Base-by-base conservation (phyloP, 2,329 filamentous ascomycete species). In the Nothopassalora personata region DNA sequence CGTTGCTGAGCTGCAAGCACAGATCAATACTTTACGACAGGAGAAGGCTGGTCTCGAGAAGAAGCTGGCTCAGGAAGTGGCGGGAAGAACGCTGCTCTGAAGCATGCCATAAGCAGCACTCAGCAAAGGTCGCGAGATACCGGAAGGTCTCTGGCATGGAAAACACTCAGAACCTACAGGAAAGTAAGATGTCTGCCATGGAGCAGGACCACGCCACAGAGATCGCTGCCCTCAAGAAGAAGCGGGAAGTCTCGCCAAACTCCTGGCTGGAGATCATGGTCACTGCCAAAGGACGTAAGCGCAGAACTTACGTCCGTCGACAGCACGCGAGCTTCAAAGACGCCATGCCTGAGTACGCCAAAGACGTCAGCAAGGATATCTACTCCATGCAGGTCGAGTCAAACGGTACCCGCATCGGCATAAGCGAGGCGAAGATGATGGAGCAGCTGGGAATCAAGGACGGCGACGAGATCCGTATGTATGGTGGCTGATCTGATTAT, bases 371-470 rank as follows among this genome's bases (percentile, higher is more conserved):
- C 2, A 58, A 36, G 33, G 23, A 23, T 2, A 9, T 48, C 7
- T 19, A 18, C 15, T 9, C 6, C 28, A 27, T 50, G 34, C 11
- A 15, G n/a, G 50, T 43, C 30, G 47, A 54, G 18, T 23, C 18
- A 1, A 18, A 43, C 13, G 45, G 18, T 1, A 18, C 15, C 11
- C 13, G 28, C 15, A 27, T 55, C 30, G 5, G 9, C 27, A 19
- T 28, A 9, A 28, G 15, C 5, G 39, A 48, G 2, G 46, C 43
- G 15, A 53, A 45, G 45, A 55, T 10, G 15, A 18, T 49, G 27
- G 13, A 23, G 28, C 33, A 59, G 57, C 23, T 58, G 18, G 34
- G 49, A 1, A 48, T 58, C 30, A 31, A 48, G 18, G 31, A 57
- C n/a, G 54, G 48, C 11, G 46, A 57, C 11, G 39, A 30, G 39